Evolutionary conservation across 139 green algal species (phyloP).

Genomic region (Ettlia oleoabundans): DNA sequence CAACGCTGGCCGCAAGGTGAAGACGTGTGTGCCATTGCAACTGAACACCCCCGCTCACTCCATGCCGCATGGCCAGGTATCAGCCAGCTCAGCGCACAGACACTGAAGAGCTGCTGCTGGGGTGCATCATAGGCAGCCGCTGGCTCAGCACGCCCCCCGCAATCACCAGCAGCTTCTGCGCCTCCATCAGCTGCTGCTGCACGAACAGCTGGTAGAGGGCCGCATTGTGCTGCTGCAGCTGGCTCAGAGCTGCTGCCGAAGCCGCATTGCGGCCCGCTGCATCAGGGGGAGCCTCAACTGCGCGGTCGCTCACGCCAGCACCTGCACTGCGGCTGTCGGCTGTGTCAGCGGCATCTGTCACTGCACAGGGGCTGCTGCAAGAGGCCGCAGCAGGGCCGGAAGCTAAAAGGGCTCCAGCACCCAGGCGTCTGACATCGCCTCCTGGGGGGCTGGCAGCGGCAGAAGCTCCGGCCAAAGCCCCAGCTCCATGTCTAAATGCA

Average conservation of each 20-base stretch:
- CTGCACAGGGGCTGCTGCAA: not conserved
- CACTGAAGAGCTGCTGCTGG: not conserved
- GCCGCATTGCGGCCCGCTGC: not conserved
- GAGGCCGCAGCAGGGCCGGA: not conserved
- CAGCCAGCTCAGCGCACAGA: not conserved
- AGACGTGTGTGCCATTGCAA: no score
- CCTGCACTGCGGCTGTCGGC: not conserved
- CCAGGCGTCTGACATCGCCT: no score
- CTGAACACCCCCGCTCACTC: no score
- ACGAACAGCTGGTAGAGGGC: constrained; percentile 17
- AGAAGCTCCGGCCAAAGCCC: no score
- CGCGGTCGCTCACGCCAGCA: no score
- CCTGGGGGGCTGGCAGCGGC: no score
- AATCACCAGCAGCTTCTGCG: constrained; percentile 7
- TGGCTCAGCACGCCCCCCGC: not conserved
- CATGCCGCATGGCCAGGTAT: no score
- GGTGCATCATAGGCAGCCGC: not conserved
- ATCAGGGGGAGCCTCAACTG: not conserved
- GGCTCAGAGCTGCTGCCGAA: not conserved
- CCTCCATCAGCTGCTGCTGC: constrained; percentile 36
- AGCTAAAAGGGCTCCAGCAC: no score
- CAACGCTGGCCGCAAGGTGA: no score
- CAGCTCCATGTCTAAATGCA: no score
- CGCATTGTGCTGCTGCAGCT: constrained; percentile 23
- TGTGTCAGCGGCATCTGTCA: not conserved